Percentiles rank a stretch among this genome's conserved stretches.
phyloP scores from a whole-genome alignment of 2,329 filamentous ascomycete species.

The Bimuria novae-zelandiae region DNA sequence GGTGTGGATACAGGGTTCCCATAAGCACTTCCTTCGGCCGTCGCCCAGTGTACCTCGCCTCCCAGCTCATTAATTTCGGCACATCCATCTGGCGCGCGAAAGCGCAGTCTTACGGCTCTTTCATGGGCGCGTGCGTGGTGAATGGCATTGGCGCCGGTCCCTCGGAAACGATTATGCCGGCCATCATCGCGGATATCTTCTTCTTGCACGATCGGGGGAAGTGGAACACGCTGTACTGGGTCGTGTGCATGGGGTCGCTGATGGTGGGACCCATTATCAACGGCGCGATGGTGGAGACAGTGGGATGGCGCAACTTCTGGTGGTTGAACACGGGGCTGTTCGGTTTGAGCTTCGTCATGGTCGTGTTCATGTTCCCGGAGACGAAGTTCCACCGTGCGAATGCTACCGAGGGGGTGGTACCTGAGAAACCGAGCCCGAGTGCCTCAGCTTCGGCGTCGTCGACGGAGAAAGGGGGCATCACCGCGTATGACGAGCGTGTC shows the following conservation, averaged over 20 bases:
- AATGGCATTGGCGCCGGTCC: slow-evolving; percentile 68
- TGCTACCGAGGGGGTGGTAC: slow-evolving; percentile 27
- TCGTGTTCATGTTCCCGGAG: slow-evolving; percentile 66
- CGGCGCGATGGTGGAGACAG: slow-evolving; percentile 63
- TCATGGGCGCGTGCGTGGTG: slow-evolving; percentile 66
- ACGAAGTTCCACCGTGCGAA: slow-evolving; percentile 62
- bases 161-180: slow-evolving; percentile 65
- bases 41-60: slow-evolving; percentile 58
- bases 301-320: slow-evolving; percentile 67
- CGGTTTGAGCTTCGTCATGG: slow-evolving; percentile 55
- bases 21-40: slow-evolving; percentile 60
- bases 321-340: slow-evolving; percentile 66
- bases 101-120: slow-evolving; percentile 62
- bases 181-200: slow-evolving; percentile 67
- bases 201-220: slow-evolving; percentile 68
- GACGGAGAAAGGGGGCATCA: slow-evolving; percentile 27
- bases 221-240: slow-evolving; percentile 66
- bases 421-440: not conserved
- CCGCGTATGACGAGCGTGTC: slow-evolving; percentile 16
- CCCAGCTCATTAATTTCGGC: slow-evolving; percentile 57
- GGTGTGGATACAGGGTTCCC: slow-evolving; percentile 58
- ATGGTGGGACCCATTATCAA: slow-evolving; percentile 64
- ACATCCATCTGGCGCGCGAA: slow-evolving; percentile 63
- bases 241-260: slow-evolving; percentile 64
- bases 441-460: slow-evolving; percentile 10